A percentile compares a stretch with the other conserved stretches of the same genome.
These are phyloP conservation scores for Ogataea populi-albae DNA, from an alignment of 805 yeast genomes.

Conservation along the genomic window DNA sequence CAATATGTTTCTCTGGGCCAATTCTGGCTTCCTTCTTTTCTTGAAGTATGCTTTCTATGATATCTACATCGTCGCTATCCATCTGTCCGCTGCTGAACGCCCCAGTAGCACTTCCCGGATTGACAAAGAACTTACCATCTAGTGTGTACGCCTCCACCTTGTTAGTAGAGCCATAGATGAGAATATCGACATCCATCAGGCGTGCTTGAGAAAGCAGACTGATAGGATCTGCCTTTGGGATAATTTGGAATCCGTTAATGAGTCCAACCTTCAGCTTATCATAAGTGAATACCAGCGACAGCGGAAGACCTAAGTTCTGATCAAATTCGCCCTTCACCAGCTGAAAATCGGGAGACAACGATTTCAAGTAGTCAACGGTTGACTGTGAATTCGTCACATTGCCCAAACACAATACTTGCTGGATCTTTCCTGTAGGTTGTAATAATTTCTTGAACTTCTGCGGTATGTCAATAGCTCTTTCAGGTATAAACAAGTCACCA, in stretches of 20 bases:
- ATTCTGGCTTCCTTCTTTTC: slow-evolving; percentile 15
- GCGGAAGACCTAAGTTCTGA: slow-evolving; percentile 50
- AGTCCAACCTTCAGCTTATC: slow-evolving; percentile 80
- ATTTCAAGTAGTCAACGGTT: slow-evolving; percentile 61
- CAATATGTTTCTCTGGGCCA: neutral
- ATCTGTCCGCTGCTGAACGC: slow-evolving; percentile 71
- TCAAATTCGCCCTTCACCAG: slow-evolving; percentile 85
- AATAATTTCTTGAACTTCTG: slow-evolving; percentile 68
- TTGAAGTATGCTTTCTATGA: slow-evolving; percentile 32
- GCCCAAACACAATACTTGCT: slow-evolving; percentile 82
- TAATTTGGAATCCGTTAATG: slow-evolving; percentile 76
- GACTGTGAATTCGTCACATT: slow-evolving; percentile 69
- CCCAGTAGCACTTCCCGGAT: slow-evolving; percentile 97
- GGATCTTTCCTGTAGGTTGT: slow-evolving; percentile 73
- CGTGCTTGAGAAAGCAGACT: slow-evolving; percentile 80
- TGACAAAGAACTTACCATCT: slow-evolving; percentile 91
- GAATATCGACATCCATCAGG: slow-evolving; percentile 85
- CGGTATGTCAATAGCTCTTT: slow-evolving; percentile 66
- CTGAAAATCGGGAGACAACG: slow-evolving; percentile 68
- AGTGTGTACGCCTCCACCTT: slow-evolving; percentile 89
- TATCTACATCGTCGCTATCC: slow-evolving; percentile 47
- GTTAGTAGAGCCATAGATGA: slow-evolving; percentile 92
- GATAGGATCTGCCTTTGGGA: slow-evolving; percentile 86
- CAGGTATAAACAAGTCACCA: slow-evolving; percentile 90
- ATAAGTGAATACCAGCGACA: slow-evolving; percentile 59